Base-by-base conservation (phyloP, 495 filamentous ascomycete species). In the Penicillium antarcticum region DNA sequence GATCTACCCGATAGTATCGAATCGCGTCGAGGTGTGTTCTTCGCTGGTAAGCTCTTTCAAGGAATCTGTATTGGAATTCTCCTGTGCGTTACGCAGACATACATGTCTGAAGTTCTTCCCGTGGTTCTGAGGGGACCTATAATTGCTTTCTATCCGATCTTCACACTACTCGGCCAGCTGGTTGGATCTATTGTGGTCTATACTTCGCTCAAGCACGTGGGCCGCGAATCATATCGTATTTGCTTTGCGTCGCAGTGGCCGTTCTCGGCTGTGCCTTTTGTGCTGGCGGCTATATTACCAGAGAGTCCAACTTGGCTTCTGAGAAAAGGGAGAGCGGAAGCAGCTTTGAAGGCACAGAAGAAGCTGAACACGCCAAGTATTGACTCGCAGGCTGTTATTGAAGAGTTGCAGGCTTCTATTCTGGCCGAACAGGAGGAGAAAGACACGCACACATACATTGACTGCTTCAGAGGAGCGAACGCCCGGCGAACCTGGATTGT, bases 401-500 rank as follows among this genome's bases (percentile, higher is more conserved):
- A 63, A 5, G 52, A 62, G 17, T 17, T 67, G 1, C 54, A 55
- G 3, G 16, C 52, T 3, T 68, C 62, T 1, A 64, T 69, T 18
- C 38, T 54, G 5, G 51, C 56, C 1, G 68, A 68, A 16, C 48
- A 59, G 5, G 62, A 65, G n/a, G 48, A 56, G 29, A 48, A 38
- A 3, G 37, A 23, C 2, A 34, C 53, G 1, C 61, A 71, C 9
- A 69, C 37, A 14, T 71, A 73, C 42, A 17, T 65, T 0, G 78
- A 80, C 31, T 73, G 76, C 33, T 77, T 76, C 55, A 53, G 55
- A 11, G 76, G 76, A 21, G 62, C 65, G 6, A 69, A 80, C 38
- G 60, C 61, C 5, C 66, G 72, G 2, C 66, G 78, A 12, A 81
- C 80, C 4, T 50, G 73, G 44, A 76, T 81, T 41, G 67, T 72